Percentiles rank a stretch among this genome's conserved stretches.
Conservation (phyloP, 495 filamentous ascomycete genomes). For the Daldinia caldariorum region DNA sequence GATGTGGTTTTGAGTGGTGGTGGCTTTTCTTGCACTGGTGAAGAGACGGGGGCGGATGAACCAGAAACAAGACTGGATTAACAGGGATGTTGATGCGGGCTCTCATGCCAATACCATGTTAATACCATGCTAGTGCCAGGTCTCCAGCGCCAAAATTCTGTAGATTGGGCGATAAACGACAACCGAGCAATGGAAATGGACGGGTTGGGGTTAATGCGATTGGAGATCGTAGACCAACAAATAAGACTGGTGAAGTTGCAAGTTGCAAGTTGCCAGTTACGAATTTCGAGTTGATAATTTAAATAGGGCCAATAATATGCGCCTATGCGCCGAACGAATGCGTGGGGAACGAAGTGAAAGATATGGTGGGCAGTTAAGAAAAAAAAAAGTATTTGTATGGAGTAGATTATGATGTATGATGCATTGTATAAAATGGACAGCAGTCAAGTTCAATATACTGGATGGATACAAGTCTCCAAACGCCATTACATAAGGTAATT, state of each 20-base stretch:
- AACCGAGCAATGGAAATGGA: conserved; percentile 11
- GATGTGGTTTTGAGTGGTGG: conserved; percentile 25
- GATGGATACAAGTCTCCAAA: no score
- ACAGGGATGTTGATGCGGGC: conserved; percentile 35
- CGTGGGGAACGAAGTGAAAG: neutral
- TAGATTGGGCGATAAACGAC: conserved; percentile 36
- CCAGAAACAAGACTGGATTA: conserved; percentile 23
- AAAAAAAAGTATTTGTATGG: no score
- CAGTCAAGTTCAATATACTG: no score
- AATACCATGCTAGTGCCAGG: conserved; percentile 3
- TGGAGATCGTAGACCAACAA: neutral
- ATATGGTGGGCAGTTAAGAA: no score
- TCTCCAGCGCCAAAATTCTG: conserved; percentile 35
- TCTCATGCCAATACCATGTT: conserved; percentile 15
- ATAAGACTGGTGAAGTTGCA: neutral
- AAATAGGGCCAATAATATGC: neutral
- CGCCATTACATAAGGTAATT: no score
- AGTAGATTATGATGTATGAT: no score
- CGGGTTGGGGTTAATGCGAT: neutral
- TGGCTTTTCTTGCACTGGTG: conserved; percentile 16
- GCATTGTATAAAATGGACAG: no score
- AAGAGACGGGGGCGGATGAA: conserved; percentile 12
- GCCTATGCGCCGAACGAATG: neutral
- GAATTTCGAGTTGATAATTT: neutral
- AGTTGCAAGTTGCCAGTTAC: conserved; percentile 1